Percentiles rank a stretch among this genome's conserved stretches.
These are phyloP conservation scores for Schizophyllum commune DNA, from an alignment of 1,284 basidiomycete genomes.

Conservation along the genomic window DNA sequence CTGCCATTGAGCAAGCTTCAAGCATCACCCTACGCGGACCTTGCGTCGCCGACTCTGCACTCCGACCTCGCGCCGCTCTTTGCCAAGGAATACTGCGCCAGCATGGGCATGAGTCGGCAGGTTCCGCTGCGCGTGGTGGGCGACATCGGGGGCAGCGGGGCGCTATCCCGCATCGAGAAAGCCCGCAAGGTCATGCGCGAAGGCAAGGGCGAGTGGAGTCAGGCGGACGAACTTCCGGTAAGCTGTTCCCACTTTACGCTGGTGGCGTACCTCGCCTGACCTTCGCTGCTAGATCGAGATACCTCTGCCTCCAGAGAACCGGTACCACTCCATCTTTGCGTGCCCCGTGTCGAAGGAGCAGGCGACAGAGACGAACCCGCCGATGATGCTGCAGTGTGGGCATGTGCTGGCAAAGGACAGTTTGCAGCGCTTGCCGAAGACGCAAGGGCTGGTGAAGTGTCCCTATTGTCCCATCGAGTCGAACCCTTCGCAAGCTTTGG, in stretches of 20 bases:
- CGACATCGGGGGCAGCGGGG: slow-evolving; percentile 87
- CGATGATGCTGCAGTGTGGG: slow-evolving; percentile 96
- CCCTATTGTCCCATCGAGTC: slow-evolving; percentile 86
- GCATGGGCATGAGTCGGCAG: slow-evolving; percentile 80
- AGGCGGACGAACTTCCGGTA: slow-evolving; percentile 86
- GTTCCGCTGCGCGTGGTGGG: slow-evolving; percentile 82
- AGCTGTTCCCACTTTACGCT: slow-evolving; percentile 18
- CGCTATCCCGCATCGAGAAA: slow-evolving; percentile 85
- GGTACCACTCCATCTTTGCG: slow-evolving; percentile 95
- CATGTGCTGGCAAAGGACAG: slow-evolving; percentile 92
- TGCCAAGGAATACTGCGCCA: slow-evolving; percentile 84
- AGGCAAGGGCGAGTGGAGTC: slow-evolving; percentile 85
- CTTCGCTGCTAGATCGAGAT: slow-evolving; percentile 75
- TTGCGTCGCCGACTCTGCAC: slow-evolving; percentile 50
- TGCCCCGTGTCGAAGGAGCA: slow-evolving; percentile 99
- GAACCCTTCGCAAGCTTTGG: slow-evolving; percentile 45
- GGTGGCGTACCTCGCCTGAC: slow-evolving; percentile 5
- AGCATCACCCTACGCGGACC: slow-evolving; percentile 66
- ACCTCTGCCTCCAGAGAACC: slow-evolving; percentile 74
- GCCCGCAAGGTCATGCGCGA: slow-evolving; percentile 89
- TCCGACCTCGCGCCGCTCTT: slow-evolving; percentile 65
- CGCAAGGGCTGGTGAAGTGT: slow-evolving; percentile 78
- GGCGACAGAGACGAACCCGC: slow-evolving; percentile 87
- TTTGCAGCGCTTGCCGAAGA: slow-evolving; percentile 78
- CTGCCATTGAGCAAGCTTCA: slow-evolving; percentile 58